Percentiles rank a stretch among this genome's conserved stretches.
These are phyloP conservation scores for Monosporozyma siamensis DNA, from an alignment of 805 yeast genomes.

Conservation along the genomic window DNA sequence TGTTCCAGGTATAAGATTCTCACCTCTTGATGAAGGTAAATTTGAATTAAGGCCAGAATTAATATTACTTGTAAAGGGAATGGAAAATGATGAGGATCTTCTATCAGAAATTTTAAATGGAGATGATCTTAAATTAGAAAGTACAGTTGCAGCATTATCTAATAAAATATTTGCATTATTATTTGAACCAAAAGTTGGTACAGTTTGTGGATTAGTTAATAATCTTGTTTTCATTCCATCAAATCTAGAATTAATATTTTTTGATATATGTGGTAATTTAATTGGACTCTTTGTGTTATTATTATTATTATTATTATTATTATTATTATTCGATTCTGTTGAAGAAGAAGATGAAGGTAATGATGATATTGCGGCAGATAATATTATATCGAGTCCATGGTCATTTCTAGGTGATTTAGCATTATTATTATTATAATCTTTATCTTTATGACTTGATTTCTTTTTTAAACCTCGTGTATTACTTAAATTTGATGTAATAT, in stretches of 20 bases:
- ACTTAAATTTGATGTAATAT: background rate
- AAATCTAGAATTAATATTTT: slow-evolving; percentile 25
- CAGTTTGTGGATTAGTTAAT: slow-evolving; percentile 17
- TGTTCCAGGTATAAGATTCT: no score
- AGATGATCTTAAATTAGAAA: slow-evolving; percentile 29
- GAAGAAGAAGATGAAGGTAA: background rate
- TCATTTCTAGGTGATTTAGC: background rate
- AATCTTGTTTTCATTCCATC: slow-evolving; percentile 26
- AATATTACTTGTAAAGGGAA: background rate
- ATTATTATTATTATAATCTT: background rate
- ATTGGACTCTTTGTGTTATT: background rate
- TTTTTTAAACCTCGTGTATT: background rate
- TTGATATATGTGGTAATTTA: slow-evolving; percentile 14
- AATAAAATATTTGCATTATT: slow-evolving; percentile 11
- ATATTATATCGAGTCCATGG: background rate
- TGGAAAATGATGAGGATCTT: slow-evolving; percentile 8
- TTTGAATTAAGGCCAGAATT: background rate
- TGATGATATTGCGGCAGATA: background rate
- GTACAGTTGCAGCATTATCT: slow-evolving; percentile 28
- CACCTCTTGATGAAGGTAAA: background rate
- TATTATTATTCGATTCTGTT: background rate
- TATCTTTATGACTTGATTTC: background rate
- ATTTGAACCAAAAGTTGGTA: background rate
- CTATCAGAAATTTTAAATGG: slow-evolving; percentile 21
- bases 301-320: slow-evolving; percentile 3